A percentile compares a stretch with the other conserved stretches of the same genome.
Evolutionary conservation across 1,139 yeast species (phyloP).

Genomic region (Hyphopichia pseudoburtonii): DNA sequence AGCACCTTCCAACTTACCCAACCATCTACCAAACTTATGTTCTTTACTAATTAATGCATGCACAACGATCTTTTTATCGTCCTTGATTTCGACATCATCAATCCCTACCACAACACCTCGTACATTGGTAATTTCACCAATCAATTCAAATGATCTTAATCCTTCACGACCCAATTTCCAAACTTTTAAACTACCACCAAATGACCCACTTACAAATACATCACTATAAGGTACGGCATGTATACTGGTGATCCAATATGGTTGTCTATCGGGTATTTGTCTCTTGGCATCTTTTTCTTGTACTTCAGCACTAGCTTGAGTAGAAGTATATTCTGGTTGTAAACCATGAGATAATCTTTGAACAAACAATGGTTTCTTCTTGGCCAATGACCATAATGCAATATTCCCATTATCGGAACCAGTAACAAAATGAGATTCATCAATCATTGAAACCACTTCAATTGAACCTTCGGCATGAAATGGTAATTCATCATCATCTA

Average conservation of each 20-base stretch:
- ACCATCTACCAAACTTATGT: conserved; percentile 87
- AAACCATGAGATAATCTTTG: conserved; percentile 77
- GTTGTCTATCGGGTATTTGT: conserved; percentile 69
- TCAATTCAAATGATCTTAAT: conserved; percentile 54
- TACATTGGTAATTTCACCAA: conserved; percentile 58
- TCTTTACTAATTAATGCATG: conserved; percentile 77
- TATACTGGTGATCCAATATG: conserved; percentile 83
- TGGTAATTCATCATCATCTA: conserved; percentile 22
- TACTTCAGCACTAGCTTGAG: conserved; percentile 69
- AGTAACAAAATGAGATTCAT: conserved; percentile 88
- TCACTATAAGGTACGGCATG: conserved; percentile 90
- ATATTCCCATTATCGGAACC: conserved; percentile 94
- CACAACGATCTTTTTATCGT: conserved; percentile 51
- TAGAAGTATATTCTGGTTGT: conserved; percentile 48
- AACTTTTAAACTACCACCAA: conserved; percentile 71
- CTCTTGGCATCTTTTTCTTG: conserved; percentile 34
- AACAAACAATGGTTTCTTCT: conserved; percentile 80
- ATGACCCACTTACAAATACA: conserved; percentile 83
- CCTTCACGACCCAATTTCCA: conserved; percentile 72
- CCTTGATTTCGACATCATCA: conserved; percentile 59
- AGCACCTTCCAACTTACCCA: conserved; percentile 38
- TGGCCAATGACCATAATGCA: conserved; percentile 82
- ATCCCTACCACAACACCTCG: conserved; percentile 75
- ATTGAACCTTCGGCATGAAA: conserved; percentile 80
- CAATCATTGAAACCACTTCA: conserved; percentile 88